Conservation (phyloP, 2,329 filamentous ascomycete species). For the Fusarium udum region DNA sequence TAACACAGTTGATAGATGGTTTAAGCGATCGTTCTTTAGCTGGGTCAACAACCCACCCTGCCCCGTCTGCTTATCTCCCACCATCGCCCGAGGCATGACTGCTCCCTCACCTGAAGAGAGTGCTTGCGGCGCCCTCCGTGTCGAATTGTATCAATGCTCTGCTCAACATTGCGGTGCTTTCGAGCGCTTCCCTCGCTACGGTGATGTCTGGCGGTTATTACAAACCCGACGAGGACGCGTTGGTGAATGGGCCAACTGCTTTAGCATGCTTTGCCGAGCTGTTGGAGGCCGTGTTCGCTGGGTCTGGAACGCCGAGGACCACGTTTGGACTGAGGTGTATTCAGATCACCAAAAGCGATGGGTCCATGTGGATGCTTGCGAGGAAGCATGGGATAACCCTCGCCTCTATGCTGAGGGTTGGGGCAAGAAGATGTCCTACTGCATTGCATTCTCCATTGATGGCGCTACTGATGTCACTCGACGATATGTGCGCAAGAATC, state of each 20-base stretch:
- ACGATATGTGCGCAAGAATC: slow-evolving; percentile 75
- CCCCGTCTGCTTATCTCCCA: slow-evolving; percentile 81
- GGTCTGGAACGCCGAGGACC: slow-evolving; percentile 98
- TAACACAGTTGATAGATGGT: slow-evolving; percentile 68
- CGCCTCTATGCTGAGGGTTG: slow-evolving; percentile 93
- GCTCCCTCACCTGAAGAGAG: slow-evolving; percentile 88
- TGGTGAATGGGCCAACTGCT: slow-evolving; percentile 98
- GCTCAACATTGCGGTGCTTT: slow-evolving; percentile 77
- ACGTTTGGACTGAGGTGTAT: slow-evolving; percentile 98
- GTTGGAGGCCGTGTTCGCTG: slow-evolving; percentile 91
- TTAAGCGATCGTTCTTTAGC: slow-evolving; percentile 92
- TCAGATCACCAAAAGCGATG: slow-evolving; percentile 92
- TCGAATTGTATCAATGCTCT: slow-evolving; percentile 91
- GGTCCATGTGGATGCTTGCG: slow-evolving; percentile 96
- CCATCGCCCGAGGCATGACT: slow-evolving; percentile 83
- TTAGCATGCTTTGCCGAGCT: slow-evolving; percentile 96
- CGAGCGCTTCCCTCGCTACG: slow-evolving; percentile 93
- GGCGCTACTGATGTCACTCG: slow-evolving; percentile 74
- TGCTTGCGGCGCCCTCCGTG: slow-evolving; percentile 84
- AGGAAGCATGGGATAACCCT: slow-evolving; percentile 95
- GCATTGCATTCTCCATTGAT: slow-evolving; percentile 94
- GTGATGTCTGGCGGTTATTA: slow-evolving; percentile 91
- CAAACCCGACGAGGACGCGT: slow-evolving; percentile 86
- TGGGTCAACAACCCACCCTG: slow-evolving; percentile 98
- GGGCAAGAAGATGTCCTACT: slow-evolving; percentile 97